Evolutionary conservation across 345 rosid genomes (phyloP), one percentile per base, ranked within the genome.

Genomic region (Populus tremula): DNA sequence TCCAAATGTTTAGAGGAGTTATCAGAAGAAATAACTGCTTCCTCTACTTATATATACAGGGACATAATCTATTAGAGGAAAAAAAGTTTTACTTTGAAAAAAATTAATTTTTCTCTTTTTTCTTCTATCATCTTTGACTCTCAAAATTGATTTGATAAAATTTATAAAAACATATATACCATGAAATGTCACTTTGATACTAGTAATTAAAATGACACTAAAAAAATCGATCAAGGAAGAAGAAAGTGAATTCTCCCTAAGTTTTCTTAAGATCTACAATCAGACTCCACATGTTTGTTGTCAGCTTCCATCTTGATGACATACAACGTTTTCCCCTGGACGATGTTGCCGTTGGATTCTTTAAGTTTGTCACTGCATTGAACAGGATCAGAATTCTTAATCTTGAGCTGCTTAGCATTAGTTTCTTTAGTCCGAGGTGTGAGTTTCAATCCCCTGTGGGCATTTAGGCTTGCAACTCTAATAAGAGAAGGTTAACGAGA

Each of bases 271-370:
- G 33, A 31, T 31, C 33, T 31, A 31, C 33, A 31, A 67, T 84
- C 85, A 64, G 90, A 86, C 71, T 85, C 87, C 77, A 87, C 70
- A 79, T 80, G 53, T 75, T 76, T 80, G 65, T 85, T 73, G 78
- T 82, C 87, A 39, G 86, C 85, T 76, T 88, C 83, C 91, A 85
- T 81, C 76, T 90, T 81, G 70, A 92, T 79, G 66, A 94, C 93
- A 84, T 88, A 83, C 21, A 94, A 80, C 23, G 91, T 91, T 76
- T 91, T 92, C 82, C 90, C 98, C 76, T 83, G 78, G 69, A 87
- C 86, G 54, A 35, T 61, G 66, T 84, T 86, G 71, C 59, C 54
- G 20, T 68, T 38, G 39, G 50, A 35, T 64, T 63, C 77, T 61
- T 77, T 43, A n/a, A 54, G 67, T 76, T 80, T 81, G 71, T 38